Evolutionary conservation across 345 rosid species (phyloP), one percentile per base, ranked within the genome.

Genomic region (Xanthoceras sorbifolium): DNA sequence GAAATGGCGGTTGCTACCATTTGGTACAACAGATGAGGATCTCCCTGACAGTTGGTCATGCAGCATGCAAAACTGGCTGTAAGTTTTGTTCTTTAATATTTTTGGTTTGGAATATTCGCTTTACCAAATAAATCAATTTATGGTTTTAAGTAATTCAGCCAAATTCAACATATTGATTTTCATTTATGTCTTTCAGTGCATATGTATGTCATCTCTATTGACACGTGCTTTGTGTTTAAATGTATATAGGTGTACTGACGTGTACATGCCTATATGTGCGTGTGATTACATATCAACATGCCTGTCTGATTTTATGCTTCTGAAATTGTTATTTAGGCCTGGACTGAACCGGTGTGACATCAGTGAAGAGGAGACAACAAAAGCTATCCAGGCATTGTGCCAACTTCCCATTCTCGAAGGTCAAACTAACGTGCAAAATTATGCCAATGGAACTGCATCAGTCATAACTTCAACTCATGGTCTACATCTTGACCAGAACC

Each of bases 51-150:
- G 85, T 85, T 93, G 98, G 97, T 55, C 82, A 54, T 93, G 94
- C 82, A 83, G 88, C 85, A 91, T 93, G 98, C 87, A 84, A 67
- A 80, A 83, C 29, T 91, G 98, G 97, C 90, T 91, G 94, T 93
- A 89, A 93, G 98, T 90, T 77, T 78, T 60, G 69, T 22, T 67
- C 9, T 15, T 3, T 15, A 32, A 42, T 40, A 61, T 63, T 59
- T 72, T 52, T 46, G 25, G 25, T 20, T 79, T 31, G 36, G 48
- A 31, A 20, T 64, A 20, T 18, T 72, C 25, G 22, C 38, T 38
- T 36, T 11, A 55, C 40, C 22, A 61, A 22, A 42, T 18, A 26
- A 71, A 61, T n/a, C 6, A 29, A 40, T 72, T 59, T 34, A 55
- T 23, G 10, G 12, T 55, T 20, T 57, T 55, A 54, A 12, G 31